Evolutionary conservation across 2,329 filamentous ascomycete species (phyloP), one percentile per base, ranked within the genome.

Genomic region (Pseudogymnoascus destructans): DNA sequence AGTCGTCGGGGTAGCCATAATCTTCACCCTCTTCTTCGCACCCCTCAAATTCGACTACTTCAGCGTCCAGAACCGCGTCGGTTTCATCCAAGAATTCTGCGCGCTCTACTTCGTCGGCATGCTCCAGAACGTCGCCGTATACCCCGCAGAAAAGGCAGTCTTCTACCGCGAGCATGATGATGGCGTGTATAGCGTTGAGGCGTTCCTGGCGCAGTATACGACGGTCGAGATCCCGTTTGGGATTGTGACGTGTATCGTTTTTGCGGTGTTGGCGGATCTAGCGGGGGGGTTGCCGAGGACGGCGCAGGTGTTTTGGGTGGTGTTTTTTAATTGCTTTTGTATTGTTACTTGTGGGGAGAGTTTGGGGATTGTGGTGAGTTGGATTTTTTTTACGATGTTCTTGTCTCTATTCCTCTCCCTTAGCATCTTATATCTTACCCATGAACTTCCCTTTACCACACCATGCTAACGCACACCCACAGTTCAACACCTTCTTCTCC

Each of bases 101-200:
- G 82, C 85, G 0, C 79, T 87, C 33, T 86, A 87, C 69, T 87
- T 87, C 64, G 80, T 87, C 1, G 86, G 86, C 25, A 89, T 90
- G 85, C 75, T 90, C 10, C 85, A 90, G 68, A 89, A 89, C 65
- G 83, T 89, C 3, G 84, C 85, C 2, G 77, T 87, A 6, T 89
- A 89, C 66, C 86, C 86, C 0, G 73, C 73, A 38, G 86, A 89
- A 66, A 77, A 85, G 3, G 85, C 88, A 59, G 85, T 89, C 0
- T 90, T 89, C 68, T 88, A 89, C 66, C 79, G 84, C 63, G 87
- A 91, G 70, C 79, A 87, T 64, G 84, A 85, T 61, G 87, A 91
- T 68, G 78, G 80, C 5, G 82, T 85, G 1, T 91, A 91, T 66
- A 76, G 81, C 3, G 79, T 85, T 1, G 82, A 86, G 63, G 81